These are phyloP conservation scores for Gossypioides kirkii DNA, from an alignment of 345 rosid species.

Conservation along the genomic window DNA sequence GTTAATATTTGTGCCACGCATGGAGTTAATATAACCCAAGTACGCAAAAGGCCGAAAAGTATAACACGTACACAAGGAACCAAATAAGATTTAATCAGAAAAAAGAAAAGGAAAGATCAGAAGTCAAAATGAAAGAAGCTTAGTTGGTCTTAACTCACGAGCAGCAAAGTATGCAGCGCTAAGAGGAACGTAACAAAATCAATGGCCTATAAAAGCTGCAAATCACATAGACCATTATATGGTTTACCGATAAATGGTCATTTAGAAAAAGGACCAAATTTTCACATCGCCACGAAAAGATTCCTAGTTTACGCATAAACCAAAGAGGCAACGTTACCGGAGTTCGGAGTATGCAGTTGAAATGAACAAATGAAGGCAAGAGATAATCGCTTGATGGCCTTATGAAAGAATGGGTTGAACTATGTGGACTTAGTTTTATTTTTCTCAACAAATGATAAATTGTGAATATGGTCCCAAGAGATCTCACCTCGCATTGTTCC, in stretches of 20 bases:
- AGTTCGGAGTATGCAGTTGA: not conserved
- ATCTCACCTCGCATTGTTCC: conserved; percentile 41
- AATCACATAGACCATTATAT: conserved; percentile 4
- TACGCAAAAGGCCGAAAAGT: not conserved
- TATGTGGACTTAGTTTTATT: not conserved
- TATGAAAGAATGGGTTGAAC: conserved; percentile 14
- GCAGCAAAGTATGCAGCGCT: not conserved
- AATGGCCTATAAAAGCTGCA: not conserved
- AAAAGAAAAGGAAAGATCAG: not conserved
- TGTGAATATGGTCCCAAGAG: not conserved
- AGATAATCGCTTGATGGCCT: conserved; percentile 5
- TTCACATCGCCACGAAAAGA: conserved; percentile 1
- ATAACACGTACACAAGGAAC: not conserved
- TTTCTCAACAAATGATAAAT: not conserved
- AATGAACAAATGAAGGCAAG: conserved; percentile 6
- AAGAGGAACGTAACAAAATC: not conserved
- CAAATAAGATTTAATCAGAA: not conserved
- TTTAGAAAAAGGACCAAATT: conserved; percentile 8
- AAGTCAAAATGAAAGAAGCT: not conserved
- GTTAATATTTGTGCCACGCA: not conserved
- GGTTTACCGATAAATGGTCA: not conserved
- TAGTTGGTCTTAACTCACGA: not conserved
- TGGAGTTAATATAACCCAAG: not conserved
- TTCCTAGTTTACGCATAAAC: conserved; percentile 2
- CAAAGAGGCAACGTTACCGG: conserved; percentile 4